phyloP scores from a whole-genome alignment of 768 basidiomycete genomes.

The Naganishia antarctica region DNA sequence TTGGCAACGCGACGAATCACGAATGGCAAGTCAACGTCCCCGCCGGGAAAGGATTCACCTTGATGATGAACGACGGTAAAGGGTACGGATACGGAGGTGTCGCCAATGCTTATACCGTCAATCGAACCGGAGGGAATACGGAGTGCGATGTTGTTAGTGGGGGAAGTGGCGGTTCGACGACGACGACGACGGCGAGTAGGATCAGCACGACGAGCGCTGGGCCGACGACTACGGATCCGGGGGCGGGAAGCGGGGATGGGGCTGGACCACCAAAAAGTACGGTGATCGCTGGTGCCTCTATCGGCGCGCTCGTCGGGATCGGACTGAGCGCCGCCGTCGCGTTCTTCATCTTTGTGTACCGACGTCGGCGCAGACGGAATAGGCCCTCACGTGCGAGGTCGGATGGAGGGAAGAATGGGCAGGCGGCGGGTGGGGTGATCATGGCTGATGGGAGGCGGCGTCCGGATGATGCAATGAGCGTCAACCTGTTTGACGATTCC shows the following conservation, averaged over 20 bases:
- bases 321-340: conserved; percentile 22
- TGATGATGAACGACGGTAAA: conserved; percentile 28
- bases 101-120: conserved; percentile 9
- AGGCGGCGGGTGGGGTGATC: neutral
- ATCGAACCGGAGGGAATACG: conserved; percentile 1
- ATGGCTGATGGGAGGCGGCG: conserved; percentile 19
- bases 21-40: conserved; percentile 26
- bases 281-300: conserved; percentile 14
- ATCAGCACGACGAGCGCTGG: neutral
- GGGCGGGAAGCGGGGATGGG: neutral
- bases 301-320: conserved; percentile 23
- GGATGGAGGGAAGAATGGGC: conserved; percentile 2
- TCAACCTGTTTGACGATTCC: conserved; percentile 5
- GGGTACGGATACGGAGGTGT: conserved; percentile 27
- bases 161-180: too few relatives aligned
- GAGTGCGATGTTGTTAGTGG: conserved; percentile 8
- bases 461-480: conserved; percentile 17
- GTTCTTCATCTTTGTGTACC: conserved; percentile 13
- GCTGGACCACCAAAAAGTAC: conserved; percentile 10
- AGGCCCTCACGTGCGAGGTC: neutral
- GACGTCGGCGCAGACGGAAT: conserved; percentile 11
- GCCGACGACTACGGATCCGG: conserved; percentile 11
- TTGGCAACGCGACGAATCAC: neutral
- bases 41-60: conserved; percentile 20
- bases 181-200: neutral